Percentiles rank a stretch among this genome's conserved stretches.
These are phyloP conservation scores for Aspergillus nomiae DNA, from an alignment of 2,329 filamentous ascomycete species.

Conservation along the genomic window DNA sequence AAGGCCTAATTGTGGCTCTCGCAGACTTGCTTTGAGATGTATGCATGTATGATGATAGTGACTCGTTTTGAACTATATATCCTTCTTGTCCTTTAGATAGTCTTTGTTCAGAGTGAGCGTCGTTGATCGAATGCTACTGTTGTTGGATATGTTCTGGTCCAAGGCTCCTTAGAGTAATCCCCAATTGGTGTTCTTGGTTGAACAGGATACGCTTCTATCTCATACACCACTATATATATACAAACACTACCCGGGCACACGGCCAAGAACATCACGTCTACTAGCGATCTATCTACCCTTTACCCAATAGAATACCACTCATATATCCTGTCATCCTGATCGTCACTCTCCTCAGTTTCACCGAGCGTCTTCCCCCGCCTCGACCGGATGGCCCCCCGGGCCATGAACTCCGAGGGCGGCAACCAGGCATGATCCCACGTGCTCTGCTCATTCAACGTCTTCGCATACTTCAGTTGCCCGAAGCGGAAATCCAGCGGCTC, in stretches of 20 bases:
- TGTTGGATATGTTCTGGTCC: background rate
- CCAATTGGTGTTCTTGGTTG: background rate
- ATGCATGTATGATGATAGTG: background rate
- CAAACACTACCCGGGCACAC: no score
- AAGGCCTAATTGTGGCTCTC: background rate
- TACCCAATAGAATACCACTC: conserved; percentile 19
- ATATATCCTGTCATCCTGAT: conserved; percentile 12
- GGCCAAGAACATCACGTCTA: background rate
- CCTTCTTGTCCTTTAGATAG: background rate
- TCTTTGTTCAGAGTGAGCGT: background rate
- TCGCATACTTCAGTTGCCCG: conserved; percentile 26
- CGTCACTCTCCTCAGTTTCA: background rate
- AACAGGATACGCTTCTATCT: background rate
- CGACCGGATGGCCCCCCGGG: conserved; percentile 6
- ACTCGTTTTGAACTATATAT: background rate
- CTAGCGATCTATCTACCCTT: background rate
- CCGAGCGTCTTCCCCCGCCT: background rate
- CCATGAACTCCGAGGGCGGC: conserved; percentile 16
- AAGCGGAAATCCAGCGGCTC: conserved; percentile 34
- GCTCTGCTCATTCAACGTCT: conserved; percentile 22
- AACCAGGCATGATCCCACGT: conserved; percentile 36
- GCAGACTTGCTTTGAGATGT: background rate
- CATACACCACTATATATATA: background rate
- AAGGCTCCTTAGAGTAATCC: background rate
- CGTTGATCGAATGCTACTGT: conserved; percentile 3